Percentiles rank a stretch among this genome's conserved stretches.
These are phyloP conservation scores for Pecoramyces ruminantium DNA, from an alignment of 192 early-diverging fungal species.

Conservation along the genomic window DNA sequence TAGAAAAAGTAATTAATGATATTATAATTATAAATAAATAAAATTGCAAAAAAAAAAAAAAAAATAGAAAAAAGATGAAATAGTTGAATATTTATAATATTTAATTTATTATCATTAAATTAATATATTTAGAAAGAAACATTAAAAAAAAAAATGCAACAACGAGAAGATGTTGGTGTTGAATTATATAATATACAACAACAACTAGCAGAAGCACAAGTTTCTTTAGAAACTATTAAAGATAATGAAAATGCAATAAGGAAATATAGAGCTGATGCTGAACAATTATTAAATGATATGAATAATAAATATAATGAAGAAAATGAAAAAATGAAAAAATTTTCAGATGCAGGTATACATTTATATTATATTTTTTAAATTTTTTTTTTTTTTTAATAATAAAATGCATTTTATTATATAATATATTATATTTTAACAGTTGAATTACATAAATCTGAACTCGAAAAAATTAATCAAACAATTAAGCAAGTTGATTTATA, in stretches of 20 bases:
- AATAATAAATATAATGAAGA: slow-evolving; percentile 25
- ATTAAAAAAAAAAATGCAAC: slow-evolving; percentile 13
- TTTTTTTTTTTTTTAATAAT: too few species aligned
- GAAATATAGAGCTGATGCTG: slow-evolving; percentile 27
- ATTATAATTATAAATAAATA: too few species aligned
- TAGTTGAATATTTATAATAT: too few species aligned
- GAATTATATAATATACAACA: slow-evolving; percentile 37
- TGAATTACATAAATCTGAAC: slow-evolving; percentile 31
- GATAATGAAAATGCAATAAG: slow-evolving; percentile 25
- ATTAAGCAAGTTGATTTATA: slow-evolving; percentile 42
- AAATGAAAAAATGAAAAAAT: slow-evolving; percentile 15
- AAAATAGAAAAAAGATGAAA: too few species aligned
- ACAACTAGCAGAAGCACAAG: slow-evolving; percentile 31
- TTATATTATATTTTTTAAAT: too few species aligned
- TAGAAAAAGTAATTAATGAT: too few species aligned
- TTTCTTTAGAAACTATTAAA: slow-evolving; percentile 24
- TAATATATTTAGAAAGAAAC: slow-evolving; percentile 18
- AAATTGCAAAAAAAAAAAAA: too few species aligned
- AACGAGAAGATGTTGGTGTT: slow-evolving; percentile 33
- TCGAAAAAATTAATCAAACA: slow-evolving; percentile 34
- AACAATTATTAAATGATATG: slow-evolving; percentile 16
- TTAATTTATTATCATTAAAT: too few species aligned
- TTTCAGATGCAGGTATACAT: slow-evolving; percentile 2
- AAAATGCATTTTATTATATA: too few species aligned
- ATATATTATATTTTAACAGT: slow-evolving; percentile 7